Percentiles rank a stretch among this genome's conserved stretches.
These are phyloP conservation scores for Phylloporus sp. DNA, from an alignment of 768 basidiomycete species.

Conservation along the genomic window DNA sequence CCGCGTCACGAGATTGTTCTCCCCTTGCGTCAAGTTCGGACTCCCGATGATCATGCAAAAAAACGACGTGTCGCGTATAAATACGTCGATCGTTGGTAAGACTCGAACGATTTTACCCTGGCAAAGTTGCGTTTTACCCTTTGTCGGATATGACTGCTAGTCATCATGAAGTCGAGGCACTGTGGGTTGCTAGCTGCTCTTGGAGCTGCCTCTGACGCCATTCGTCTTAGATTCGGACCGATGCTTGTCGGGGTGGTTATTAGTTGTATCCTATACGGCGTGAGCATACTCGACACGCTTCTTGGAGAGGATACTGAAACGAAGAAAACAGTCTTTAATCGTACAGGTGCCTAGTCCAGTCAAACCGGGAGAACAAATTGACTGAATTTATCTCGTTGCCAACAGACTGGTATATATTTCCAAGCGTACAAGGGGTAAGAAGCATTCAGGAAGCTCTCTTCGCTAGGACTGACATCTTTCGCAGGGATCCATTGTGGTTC, in stretches of 20 bases:
- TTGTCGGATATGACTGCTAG: no score
- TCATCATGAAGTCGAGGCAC: no score
- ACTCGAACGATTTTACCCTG: no score
- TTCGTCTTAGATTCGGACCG: conserved; percentile 33
- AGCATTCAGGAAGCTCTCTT: background rate
- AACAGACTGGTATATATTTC: conserved; percentile 44
- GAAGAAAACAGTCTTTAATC: background rate
- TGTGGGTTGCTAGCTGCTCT: no score
- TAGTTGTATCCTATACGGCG: conserved; percentile 16
- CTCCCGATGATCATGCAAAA: no score
- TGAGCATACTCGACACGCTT: background rate
- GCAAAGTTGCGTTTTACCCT: no score
- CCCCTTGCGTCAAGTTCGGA: no score
- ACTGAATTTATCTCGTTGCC: background rate
- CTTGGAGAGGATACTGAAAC: background rate
- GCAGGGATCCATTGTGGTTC: conserved; percentile 44
- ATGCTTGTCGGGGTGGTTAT: conserved; percentile 10
- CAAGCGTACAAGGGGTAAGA: conserved; percentile 37
- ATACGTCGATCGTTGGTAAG: no score
- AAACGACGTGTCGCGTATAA: no score
- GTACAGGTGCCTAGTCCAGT: conserved; percentile 9
- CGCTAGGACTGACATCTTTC: background rate
- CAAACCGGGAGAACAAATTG: background rate
- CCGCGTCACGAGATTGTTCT: no score
- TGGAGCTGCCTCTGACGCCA: conserved; percentile 29